These are phyloP conservation scores for Trichosanthes cucumerina DNA, from an alignment of 306 rosid species.

Conservation along the genomic window DNA sequence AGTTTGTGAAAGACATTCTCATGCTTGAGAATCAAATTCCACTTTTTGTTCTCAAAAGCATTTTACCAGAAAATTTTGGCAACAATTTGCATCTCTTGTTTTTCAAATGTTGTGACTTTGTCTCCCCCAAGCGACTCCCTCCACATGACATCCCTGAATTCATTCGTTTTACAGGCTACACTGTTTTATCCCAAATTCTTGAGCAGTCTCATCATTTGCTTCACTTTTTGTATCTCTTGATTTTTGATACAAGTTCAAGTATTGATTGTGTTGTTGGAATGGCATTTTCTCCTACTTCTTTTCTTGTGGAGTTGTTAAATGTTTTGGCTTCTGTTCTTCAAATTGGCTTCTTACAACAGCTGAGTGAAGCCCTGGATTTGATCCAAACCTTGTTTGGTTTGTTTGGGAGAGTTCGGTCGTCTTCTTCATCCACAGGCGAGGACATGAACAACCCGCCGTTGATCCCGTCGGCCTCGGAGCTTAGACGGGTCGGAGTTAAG, in stretches of 20 bases:
- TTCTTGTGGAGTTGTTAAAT: neutral
- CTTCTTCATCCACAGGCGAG: neutral
- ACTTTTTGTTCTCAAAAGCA: neutral
- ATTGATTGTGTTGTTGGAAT: neutral
- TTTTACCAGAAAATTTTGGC: neutral
- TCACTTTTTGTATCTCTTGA: constrained; percentile 1
- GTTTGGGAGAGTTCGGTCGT: neutral
- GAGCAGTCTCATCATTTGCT: constrained; percentile 3
- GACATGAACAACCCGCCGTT: neutral
- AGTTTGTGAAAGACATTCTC: neutral
- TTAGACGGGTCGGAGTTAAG: neutral
- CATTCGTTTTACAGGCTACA: neutral
- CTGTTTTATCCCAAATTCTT: neutral
- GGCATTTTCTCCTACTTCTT: neutral
- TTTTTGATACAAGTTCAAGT: neutral
- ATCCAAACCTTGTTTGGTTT: neutral
- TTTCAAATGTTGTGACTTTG: neutral
- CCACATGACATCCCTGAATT: neutral
- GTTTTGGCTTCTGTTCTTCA: neutral
- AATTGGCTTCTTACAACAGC: neutral
- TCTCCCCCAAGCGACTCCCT: neutral
- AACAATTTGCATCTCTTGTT: neutral
- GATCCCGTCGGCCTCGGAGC: neutral
- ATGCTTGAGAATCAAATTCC: constrained; percentile 14
- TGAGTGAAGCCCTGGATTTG: neutral